Conservation (phyloP, 2,329 filamentous ascomycete genomes). For the Colletotrichum phormii region DNA sequence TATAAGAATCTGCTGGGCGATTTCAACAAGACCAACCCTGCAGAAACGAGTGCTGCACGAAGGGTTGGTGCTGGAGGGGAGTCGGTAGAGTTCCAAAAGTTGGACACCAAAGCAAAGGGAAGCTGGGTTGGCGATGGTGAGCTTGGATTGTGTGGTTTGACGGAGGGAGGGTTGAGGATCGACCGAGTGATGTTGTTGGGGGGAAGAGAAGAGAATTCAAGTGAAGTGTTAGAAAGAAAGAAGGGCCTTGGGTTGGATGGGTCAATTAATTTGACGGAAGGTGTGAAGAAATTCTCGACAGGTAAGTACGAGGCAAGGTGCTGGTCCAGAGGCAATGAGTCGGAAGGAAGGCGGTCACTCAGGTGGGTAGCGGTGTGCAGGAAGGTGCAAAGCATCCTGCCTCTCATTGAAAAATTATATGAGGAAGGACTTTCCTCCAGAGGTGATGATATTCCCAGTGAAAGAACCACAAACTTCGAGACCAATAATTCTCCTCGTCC, state of each 20-base stretch:
- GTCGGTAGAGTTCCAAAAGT: constrained; percentile 30
- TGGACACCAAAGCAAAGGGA: constrained; percentile 18
- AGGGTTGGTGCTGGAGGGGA: neutral
- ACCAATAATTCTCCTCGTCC: neutral
- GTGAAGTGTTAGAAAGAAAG: neutral
- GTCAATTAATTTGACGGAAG: neutral
- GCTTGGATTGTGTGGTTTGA: neutral
- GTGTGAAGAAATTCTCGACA: neutral
- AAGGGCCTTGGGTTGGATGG: no score
- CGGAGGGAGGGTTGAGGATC: neutral
- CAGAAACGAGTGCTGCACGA: neutral
- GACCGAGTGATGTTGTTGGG: neutral
- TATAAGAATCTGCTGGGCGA: constrained; percentile 44
- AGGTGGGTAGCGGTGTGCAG: neutral
- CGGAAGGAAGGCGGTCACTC: neutral
- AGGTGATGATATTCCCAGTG: neutral
- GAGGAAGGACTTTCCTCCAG: neutral
- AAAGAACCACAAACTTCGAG: neutral
- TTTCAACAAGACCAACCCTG: neutral
- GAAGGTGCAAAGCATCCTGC: neutral
- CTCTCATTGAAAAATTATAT: neutral
- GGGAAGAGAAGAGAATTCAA: neutral
- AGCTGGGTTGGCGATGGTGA: neutral
- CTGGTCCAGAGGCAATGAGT: neutral
- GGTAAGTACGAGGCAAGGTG: neutral